Conservation (phyloP, 108 stramenopile species). For the Conticribra weissflogii region DNA sequence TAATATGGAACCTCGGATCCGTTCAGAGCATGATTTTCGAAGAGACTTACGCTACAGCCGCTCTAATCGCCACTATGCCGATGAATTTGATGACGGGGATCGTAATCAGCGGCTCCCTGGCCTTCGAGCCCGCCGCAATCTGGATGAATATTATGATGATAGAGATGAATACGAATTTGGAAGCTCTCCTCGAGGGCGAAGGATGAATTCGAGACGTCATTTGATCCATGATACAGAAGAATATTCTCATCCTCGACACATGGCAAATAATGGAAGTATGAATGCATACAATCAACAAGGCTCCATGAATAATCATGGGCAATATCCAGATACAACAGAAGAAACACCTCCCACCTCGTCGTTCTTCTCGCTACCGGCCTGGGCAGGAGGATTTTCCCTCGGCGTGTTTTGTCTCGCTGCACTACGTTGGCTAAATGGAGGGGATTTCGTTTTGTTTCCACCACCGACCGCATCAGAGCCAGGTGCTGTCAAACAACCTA, state of each 20-base stretch:
- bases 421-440: conserved; percentile 86
- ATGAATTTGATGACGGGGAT: background rate
- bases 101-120: background rate
- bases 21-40: no score
- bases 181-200: background rate
- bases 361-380: conserved; percentile 15
- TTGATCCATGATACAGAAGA: background rate
- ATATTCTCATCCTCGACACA: conserved; percentile 9
- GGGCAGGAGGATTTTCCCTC: conserved; percentile 40
- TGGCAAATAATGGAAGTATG: background rate
- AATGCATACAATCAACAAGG: background rate
- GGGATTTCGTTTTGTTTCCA: conserved; percentile 79
- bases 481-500: background rate
- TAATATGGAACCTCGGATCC: background rate
- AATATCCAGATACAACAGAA: background rate
- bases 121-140: background rate
- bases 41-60: no score
- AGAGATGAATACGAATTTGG: background rate
- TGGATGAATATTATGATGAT: background rate
- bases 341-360: conserved; percentile 1
- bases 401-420: conserved; percentile 59
- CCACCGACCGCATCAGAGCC: conserved; percentile 39
- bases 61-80: background rate
- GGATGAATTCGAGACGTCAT: background rate
- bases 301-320: background rate